Conservation (phyloP, 495 filamentous ascomycete genomes). For the Hypoxylon subgilvum region DNA sequence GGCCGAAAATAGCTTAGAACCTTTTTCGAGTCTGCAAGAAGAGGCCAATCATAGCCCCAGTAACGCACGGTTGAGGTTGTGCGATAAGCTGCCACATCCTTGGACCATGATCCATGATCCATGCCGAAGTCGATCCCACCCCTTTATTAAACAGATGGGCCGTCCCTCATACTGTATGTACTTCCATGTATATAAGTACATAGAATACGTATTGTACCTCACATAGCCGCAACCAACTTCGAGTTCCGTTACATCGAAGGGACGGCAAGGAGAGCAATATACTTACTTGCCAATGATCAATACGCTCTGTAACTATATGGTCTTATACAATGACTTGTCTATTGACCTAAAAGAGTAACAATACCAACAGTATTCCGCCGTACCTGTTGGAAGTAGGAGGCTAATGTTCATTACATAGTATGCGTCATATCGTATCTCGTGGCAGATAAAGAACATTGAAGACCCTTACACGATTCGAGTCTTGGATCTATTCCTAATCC, state of each 20-base stretch:
- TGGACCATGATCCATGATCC: constrained; percentile 15
- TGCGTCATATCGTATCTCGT: too few relatives aligned
- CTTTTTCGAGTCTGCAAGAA: constrained; percentile 16
- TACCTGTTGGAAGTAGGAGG: too few relatives aligned
- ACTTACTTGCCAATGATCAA: too few relatives aligned
- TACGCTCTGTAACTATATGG: too few relatives aligned
- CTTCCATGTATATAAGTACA: constrained; percentile 1
- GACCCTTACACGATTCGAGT: too few relatives aligned
- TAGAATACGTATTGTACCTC: too few relatives aligned
- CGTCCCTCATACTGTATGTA: constrained; percentile 21
- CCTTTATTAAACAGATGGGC: constrained; percentile 25
- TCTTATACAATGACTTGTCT: too few relatives aligned
- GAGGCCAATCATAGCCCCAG: constrained; percentile 28
- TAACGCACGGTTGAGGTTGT: constrained; percentile 18
- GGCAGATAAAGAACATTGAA: constrained; percentile 14
- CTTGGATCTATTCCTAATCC: constrained; percentile 15
- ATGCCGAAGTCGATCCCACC: constrained; percentile 30
- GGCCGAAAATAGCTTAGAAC: constrained; percentile 25
- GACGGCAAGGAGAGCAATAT: too few relatives aligned
- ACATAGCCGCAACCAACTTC: constrained; percentile 34
- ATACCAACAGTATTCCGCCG: too few relatives aligned
- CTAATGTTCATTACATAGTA: too few relatives aligned
- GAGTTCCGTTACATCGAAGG: too few relatives aligned
- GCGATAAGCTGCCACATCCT: constrained; percentile 38
- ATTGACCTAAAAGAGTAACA: too few relatives aligned